Percentiles rank a stretch among this genome's conserved stretches.
phyloP scores from a whole-genome alignment of 495 filamentous ascomycete species.

The Xylaria sp. region DNA sequence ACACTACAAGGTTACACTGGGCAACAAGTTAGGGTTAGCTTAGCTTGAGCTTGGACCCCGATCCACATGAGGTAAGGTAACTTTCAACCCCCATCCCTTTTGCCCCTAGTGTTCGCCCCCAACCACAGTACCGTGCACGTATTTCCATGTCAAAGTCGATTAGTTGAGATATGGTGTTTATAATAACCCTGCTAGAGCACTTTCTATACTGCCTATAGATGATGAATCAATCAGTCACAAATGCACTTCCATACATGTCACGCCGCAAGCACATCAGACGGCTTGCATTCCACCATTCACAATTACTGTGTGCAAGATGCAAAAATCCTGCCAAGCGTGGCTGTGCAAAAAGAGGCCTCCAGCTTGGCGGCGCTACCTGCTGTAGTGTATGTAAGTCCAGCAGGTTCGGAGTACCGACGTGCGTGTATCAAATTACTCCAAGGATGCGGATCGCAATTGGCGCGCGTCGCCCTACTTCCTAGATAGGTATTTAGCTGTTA shows the following conservation, averaged over 20 bases:
- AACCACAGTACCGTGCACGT: not conserved
- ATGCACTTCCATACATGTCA: slow-evolving; percentile 6
- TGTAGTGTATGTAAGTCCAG: too few species aligned
- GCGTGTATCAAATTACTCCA: not conserved
- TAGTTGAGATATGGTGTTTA: not conserved
- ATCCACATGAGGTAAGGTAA: slow-evolving; percentile 9
- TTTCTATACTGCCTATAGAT: not conserved
- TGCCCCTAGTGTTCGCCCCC: not conserved
- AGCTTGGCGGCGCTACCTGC: slow-evolving; percentile 9
- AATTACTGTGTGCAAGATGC: not conserved
- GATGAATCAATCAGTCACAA: slow-evolving; percentile 1
- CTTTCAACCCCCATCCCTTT: not conserved
- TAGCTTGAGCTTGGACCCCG: slow-evolving; percentile 24
- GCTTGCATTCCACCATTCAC: not conserved
- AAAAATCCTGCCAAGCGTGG: slow-evolving; percentile 32
- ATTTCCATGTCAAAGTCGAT: not conserved
- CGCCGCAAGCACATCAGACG: not conserved
- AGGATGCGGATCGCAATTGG: slow-evolving; percentile 1
- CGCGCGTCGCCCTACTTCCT: not conserved
- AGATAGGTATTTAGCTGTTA: not conserved
- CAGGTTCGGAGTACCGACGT: too few species aligned
- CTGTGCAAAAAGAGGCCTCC: slow-evolving; percentile 38
- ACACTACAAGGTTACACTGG: not conserved
- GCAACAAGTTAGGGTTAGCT: slow-evolving; percentile 15
- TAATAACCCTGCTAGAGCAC: not conserved